phyloP scores from a whole-genome alignment of 2,329 filamentous ascomycete genomes.

The Pyrenophora teres region DNA sequence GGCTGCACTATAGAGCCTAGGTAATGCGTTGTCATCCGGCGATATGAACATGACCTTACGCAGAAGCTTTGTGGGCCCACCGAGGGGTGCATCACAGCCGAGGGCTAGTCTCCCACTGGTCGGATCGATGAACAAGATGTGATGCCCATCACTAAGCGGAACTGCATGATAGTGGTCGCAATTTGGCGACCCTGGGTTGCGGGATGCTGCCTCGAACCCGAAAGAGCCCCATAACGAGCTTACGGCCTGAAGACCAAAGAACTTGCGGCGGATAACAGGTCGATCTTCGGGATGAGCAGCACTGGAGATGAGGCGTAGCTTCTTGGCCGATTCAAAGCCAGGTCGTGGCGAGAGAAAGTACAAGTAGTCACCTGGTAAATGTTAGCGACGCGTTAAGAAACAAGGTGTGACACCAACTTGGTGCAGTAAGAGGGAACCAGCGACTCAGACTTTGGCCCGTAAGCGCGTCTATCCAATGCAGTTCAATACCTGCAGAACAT shows the following conservation, averaged over 20 bases:
- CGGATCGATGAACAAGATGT: slow-evolving; percentile 69
- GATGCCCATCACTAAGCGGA: slow-evolving; percentile 67
- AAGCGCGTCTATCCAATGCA: slow-evolving; percentile 62
- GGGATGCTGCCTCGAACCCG: slow-evolving; percentile 23
- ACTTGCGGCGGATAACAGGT: slow-evolving; percentile 29
- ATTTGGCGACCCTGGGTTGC: slow-evolving; percentile 4
- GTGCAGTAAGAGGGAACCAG: slow-evolving; percentile 61
- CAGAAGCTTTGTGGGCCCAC: slow-evolving; percentile 61
- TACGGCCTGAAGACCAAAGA: slow-evolving; percentile 21
- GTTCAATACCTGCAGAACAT: slow-evolving; percentile 64
- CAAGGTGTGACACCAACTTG: slow-evolving; percentile 40
- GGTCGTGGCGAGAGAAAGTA: slow-evolving; percentile 64
- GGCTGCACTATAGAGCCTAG: slow-evolving; percentile 61
- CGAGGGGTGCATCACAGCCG: slow-evolving; percentile 64
- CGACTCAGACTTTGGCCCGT: slow-evolving; percentile 57
- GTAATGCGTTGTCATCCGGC: slow-evolving; percentile 40
- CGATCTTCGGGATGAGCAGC: slow-evolving; percentile 53
- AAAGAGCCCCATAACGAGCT: slow-evolving; percentile 31
- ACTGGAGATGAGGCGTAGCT: slow-evolving; percentile 67
- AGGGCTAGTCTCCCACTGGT: slow-evolving; percentile 61
- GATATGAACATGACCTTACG: slow-evolving; percentile 63
- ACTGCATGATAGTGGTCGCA: slow-evolving; percentile 67
- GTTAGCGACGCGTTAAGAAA: not conserved
- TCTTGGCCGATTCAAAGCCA: slow-evolving; percentile 59
- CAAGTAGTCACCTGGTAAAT: slow-evolving; percentile 50